Evolutionary conservation across 352 stramenopile species (phyloP), one percentile per base, ranked within the genome.

Genomic region (Globisporangium rhizosaccharum): DNA sequence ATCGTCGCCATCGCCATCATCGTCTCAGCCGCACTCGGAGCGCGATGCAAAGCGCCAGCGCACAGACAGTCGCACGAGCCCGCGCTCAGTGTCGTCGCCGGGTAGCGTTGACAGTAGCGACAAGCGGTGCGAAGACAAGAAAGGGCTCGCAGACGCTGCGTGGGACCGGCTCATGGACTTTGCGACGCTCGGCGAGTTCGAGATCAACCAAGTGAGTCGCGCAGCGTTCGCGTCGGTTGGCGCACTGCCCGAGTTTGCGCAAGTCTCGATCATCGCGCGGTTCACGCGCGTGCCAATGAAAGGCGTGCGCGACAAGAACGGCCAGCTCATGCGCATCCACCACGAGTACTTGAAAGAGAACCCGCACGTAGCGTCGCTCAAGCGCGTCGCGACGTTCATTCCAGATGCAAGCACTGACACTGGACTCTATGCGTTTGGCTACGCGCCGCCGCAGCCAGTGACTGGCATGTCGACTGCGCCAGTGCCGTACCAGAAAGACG

Each of bases 151-250:
- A 28, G 70, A 78, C 45, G 72, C 77, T 8, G 80, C 81, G 3
- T 94, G 78, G 80, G 82, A 91, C 52, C 84, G 82, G 4, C 71
- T 94, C 7, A 78, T 87, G 70, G 82, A 92, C 51, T 88, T 90
- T 50, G 73, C 90, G 63, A 74, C 75, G 2, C 26, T 59, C 25
- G 71, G 52, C 1, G 66, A 70, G 28, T 94, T 94, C 46, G 58
- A 64, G 23, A 60, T 94, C 5, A 75, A 82, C 8, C 81, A 94
- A 71, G 76, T 94, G 18, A 91, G 80, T 58, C 78, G 82, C 30
- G 73, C 79, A 47, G 78, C 80, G 9, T 85, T 92, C 56, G 68
- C 83, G 39, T 80, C 76, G 1, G 72, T 94, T 49, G 71, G 76
- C 17, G 56, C 71, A 3, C 80, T 92, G 51, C 84, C 84, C 1